Evolutionary conservation across 768 basidiomycete species (phyloP), one percentile per base, ranked within the genome.

Genomic region (Cystofilobasidium bisporidii): DNA sequence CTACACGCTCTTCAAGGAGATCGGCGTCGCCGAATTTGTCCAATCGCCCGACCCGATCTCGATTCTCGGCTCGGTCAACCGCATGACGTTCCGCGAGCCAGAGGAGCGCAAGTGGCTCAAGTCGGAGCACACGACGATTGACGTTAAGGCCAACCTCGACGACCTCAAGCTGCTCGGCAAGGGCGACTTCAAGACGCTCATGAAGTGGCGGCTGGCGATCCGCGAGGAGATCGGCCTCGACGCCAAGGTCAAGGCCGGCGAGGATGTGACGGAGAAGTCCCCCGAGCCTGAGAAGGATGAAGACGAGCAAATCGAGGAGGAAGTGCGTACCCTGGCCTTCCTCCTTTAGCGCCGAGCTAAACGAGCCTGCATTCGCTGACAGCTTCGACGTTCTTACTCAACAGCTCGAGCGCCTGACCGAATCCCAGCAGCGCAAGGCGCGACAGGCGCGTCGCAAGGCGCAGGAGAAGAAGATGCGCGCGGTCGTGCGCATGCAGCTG

Each of bases 161-260:
- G 96, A 99, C 81, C 81, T 99, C 71, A 97, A 94, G 76, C 96
- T 99, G 5, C 80, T 99, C 40, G 96, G 96, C 40, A 99, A 97
- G 79, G 88, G 93, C 33, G 96, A 99, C 75, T 99, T 99, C 81
- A 98, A 97, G 77, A 74, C 82, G 12, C 79, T 99, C 64, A 80
- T 98, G 67, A 97, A 87, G 79, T 99, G 94, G 94, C 83, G 96
- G 60, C 77, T 85, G 50, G 83, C 85, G 8, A 80, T 98, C 38
- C 86, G 96, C 33, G 86, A 97, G 78, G 91, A 97, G 88, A 79
- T 91, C 61, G 96, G 92, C 10, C 76, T 97, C 53, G 93, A 97
- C 67, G 81, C 84, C 71, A 92, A 87, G 76, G 82, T 82, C 1
- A 87, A 86, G 69, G 78, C 81, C n/a, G 81, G 82, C 0, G 86